Evolutionary conservation across 768 basidiomycete genomes (phyloP), one percentile per base, ranked within the genome.

Genomic region (Pleurotus ostreatus): DNA sequence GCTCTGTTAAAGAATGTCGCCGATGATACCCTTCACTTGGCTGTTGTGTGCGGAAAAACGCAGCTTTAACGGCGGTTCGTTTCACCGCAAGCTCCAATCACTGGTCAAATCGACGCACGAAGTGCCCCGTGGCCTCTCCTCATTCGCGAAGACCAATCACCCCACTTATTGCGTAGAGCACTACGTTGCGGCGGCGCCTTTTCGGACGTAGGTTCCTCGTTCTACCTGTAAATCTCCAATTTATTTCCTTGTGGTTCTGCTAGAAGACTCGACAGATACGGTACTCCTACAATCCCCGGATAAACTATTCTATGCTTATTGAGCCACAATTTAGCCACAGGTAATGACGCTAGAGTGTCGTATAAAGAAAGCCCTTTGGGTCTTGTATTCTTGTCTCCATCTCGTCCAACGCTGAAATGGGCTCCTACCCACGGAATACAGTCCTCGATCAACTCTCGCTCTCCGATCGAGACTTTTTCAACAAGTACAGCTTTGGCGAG

Each of bases 331-430:
- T 34, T 13, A 37, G 15, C 48, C 30, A 34, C 30, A 34, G 11
- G 8, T 34, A 26, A 37, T 37, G 48, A 49, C 23, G 48, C 26
- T 49, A 25, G 8, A 49, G 16, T 16, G 30, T 16, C 48, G 20
- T 60, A 59, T 59, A 62, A 60, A 58, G 55, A 52, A 34, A 38
- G n/a, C 11, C 41, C 25, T 12, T 16, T 38, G 37, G 7, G 22
- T 7, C 20, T 46, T 2, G 38, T 37, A 11, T 41, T 38, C 57
- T 57, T 48, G 55, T 49, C 18, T 60, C 54, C 56, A 63, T 62
- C 0, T 70, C 97, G 49, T 80, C 86, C 22, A 83, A 88, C 59
- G 84, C 83, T 1, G 93, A 97, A 68, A 82, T 97, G 55, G 92
- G 93, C 13, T 76, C 94, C 25, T 56, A 60, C 61, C 76, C 73